These are phyloP conservation scores for Fusarium mexicanum DNA, from an alignment of 2,329 filamentous ascomycete species.

Conservation along the genomic window DNA sequence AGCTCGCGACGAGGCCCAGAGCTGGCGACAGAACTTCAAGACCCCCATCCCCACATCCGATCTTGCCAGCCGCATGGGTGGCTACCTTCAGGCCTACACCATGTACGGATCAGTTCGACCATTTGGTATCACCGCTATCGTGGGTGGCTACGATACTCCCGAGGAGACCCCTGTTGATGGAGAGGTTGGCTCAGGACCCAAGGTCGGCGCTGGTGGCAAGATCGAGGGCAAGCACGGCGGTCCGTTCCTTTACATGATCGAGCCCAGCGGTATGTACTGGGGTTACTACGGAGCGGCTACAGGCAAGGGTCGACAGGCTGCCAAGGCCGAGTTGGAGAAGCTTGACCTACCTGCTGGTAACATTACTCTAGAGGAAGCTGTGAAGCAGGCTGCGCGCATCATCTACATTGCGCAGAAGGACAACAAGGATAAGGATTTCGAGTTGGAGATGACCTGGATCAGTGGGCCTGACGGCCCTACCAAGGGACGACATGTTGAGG, in stretches of 20 bases:
- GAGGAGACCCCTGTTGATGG: conserved; percentile 87
- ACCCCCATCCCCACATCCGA: conserved; percentile 89
- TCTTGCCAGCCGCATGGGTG: conserved; percentile 91
- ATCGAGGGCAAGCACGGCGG: conserved; percentile 80
- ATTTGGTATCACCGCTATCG: conserved; percentile 94
- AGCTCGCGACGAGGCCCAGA: conserved; percentile 90
- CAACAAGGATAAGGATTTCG: conserved; percentile 99
- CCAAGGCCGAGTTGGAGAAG: conserved; percentile 99
- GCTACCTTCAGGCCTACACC: conserved; percentile 96
- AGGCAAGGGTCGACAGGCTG: conserved; percentile 94
- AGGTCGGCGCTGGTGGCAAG: conserved; percentile 85
- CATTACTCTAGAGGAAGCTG: conserved; percentile 83
- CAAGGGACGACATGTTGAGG: conserved; percentile 91
- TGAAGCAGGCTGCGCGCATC: conserved; percentile 96
- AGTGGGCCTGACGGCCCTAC: conserved; percentile 86
- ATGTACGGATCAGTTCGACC: conserved; percentile 96
- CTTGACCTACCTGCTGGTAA: conserved; percentile 82
- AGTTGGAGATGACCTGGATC: conserved; percentile 99
- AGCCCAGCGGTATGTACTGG: conserved; percentile 97
- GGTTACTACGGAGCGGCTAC: conserved; percentile 98
- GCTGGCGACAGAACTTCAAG: conserved; percentile 95
- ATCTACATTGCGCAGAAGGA: conserved; percentile 98
- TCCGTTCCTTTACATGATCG: conserved; percentile 97
- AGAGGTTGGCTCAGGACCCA: conserved; percentile 85
- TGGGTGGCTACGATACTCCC: conserved; percentile 94